A percentile compares a stretch with the other conserved stretches of the same genome.
Evolutionary conservation across 1,284 basidiomycete species (phyloP).

Genomic region (Malassezia vespertilionis): DNA sequence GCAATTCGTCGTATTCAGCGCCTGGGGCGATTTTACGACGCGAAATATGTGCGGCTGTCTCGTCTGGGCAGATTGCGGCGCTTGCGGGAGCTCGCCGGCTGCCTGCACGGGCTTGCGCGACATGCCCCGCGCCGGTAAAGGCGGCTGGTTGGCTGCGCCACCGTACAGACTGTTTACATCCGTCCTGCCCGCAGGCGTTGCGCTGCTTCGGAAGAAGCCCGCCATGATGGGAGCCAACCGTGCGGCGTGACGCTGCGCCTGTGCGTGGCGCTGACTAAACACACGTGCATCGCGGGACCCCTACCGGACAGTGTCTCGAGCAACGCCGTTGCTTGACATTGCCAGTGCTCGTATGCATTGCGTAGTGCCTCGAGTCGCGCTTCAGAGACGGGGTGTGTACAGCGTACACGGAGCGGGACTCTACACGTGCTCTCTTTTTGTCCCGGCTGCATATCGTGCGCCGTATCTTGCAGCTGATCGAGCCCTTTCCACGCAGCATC

Average conservation of each 20-base stretch:
- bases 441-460: too few relatives aligned
- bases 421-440: too few relatives aligned
- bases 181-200: not conserved
- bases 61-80: slow-evolving; percentile 1
- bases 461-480: too few relatives aligned
- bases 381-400: too few relatives aligned
- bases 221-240: slow-evolving; percentile 8
- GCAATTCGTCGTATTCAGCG: slow-evolving; percentile 36
- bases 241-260: not conserved
- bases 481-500: too few relatives aligned
- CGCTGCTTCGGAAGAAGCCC: slow-evolving; percentile 13
- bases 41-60: slow-evolving; percentile 17
- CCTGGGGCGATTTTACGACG: slow-evolving; percentile 28
- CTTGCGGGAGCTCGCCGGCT: not conserved
- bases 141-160: not conserved
- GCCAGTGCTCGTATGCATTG: not conserved
- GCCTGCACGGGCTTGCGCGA: not conserved
- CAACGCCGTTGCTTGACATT: too few relatives aligned
- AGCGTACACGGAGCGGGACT: too few relatives aligned
- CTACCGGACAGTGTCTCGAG: not conserved
- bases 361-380: too few relatives aligned
- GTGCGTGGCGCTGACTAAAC: slow-evolving; percentile 5
- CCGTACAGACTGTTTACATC: slow-evolving; percentile 10
- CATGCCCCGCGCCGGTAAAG: not conserved
- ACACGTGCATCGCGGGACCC: not conserved